Evolutionary conservation across 345 rosid genomes (phyloP).

Genomic region (Arabis alpina): DNA sequence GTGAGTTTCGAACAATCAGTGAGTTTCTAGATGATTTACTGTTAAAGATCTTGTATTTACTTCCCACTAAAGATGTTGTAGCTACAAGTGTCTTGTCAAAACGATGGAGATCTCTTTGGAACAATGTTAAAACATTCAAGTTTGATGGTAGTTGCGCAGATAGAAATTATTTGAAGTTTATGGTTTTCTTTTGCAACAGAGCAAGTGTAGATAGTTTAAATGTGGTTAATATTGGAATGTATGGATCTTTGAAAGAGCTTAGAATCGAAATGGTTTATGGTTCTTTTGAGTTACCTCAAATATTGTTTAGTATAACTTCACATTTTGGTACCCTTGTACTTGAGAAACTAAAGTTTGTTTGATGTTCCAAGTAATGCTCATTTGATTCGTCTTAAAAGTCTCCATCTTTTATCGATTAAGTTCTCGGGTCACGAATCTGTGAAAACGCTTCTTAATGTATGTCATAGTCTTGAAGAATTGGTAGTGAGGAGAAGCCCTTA

Average conservation of each 20-base stretch:
- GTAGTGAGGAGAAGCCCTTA: neutral
- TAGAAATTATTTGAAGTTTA: neutral
- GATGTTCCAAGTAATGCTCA: slow-evolving; percentile 8
- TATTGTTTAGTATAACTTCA: neutral
- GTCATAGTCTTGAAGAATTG: slow-evolving; percentile 23
- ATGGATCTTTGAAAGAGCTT: slow-evolving; percentile 18
- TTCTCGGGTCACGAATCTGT: slow-evolving; percentile 6
- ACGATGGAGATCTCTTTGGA: neutral
- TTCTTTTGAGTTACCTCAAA: neutral
- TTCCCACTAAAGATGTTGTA: neutral
- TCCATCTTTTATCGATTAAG: slow-evolving; percentile 15
- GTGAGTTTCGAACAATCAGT: neutral
- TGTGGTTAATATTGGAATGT: neutral
- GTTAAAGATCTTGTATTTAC: slow-evolving; percentile 16
- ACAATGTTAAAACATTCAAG: neutral
- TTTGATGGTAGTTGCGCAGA: neutral
- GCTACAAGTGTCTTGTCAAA: slow-evolving; percentile 17
- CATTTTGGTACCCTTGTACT: slow-evolving; percentile 1
- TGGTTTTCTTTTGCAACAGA: neutral
- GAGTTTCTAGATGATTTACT: slow-evolving; percentile 20
- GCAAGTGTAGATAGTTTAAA: neutral
- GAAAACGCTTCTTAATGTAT: neutral
- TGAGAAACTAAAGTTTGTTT: neutral
- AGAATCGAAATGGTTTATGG: neutral
- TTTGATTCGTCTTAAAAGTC: neutral